Evolutionary conservation across 306 rosid genomes (phyloP), one percentile per base, ranked within the genome.

Genomic region (Begonia fuchsioides): DNA sequence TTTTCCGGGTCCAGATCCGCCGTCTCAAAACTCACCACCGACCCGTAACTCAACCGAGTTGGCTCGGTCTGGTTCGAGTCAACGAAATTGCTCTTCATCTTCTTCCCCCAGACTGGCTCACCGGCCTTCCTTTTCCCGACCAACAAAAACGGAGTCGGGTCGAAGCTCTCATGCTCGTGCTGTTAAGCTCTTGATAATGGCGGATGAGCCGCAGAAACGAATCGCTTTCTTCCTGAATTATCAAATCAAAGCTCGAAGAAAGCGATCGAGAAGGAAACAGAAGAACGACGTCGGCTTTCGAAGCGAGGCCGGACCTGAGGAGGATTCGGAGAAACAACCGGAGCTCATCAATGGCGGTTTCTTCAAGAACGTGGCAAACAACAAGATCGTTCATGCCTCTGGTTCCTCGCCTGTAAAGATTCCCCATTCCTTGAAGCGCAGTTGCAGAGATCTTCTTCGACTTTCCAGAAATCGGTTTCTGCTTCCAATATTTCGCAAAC

Each of bases 1-100:
- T 84, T 81, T 65, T 84, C 98, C 38, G 98, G 78, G 66, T 90
- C 98, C 16, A 90, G 83, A 44, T 90, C 98, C 3, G 73, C 50
- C 0, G 78, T 71, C 35, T 81, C 83, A 39, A 90, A 90, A 38
- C 94, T 72, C 57, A 90, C 68, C 2, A 90, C 74, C 60, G 98
- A 90, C 3, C 98, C 98, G 13, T 74, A 79, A 62, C 66, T 81
- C 65, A 79, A 47, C 13, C 16, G 63, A 73, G 66, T 47, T 52
- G 39, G 55, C 58, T 40, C 61, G 15, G 3, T 46, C 15, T 26
- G 65, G 14, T 20, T 44, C 13, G 69, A 45, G 10, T 12, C n/a
- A 12, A 60, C 68, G 15, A 2, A 35, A 38, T 58, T 56, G 49
- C 43, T 67, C 35, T 55, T 20, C 13, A 5, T 38, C 39, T 40